Evolutionary conservation across 495 filamentous ascomycete species (phyloP).

Genomic region (Glutinoglossum americanum): DNA sequence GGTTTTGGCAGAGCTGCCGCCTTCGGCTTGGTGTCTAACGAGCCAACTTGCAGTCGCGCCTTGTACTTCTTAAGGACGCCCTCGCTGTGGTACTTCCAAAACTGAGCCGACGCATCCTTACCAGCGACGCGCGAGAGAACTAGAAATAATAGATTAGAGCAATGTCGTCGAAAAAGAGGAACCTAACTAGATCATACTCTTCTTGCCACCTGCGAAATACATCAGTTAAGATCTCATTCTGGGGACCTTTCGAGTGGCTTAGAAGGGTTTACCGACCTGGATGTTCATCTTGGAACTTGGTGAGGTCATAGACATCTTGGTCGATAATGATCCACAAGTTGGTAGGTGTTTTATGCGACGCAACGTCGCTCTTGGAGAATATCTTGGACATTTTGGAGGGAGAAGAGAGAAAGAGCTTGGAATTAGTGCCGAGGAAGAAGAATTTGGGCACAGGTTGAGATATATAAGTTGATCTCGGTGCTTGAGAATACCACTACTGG

Average conservation of each 20-base stretch:
- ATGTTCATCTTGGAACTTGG: conserved; percentile 84
- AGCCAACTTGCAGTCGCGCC: conserved; percentile 67
- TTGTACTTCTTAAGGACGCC: conserved; percentile 92
- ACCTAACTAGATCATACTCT: conserved; percentile 42
- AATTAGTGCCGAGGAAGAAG: background rate
- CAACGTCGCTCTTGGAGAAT: conserved; percentile 67
- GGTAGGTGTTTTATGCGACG: conserved; percentile 70
- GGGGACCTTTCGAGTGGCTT: background rate
- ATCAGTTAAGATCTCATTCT: conserved; percentile 1
- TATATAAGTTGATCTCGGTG: background rate
- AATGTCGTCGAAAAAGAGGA: background rate
- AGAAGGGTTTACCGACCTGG: conserved; percentile 34
- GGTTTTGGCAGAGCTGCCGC: conserved; percentile 30
- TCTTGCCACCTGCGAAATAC: conserved; percentile 57
- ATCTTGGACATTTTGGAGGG: conserved; percentile 52
- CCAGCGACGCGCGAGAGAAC: conserved; percentile 80
- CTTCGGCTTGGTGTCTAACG: conserved; percentile 62
- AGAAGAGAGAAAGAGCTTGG: background rate
- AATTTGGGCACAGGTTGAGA: background rate
- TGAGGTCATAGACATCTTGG: conserved; percentile 90
- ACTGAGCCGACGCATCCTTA: conserved; percentile 94
- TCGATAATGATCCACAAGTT: conserved; percentile 82
- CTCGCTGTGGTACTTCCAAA: conserved; percentile 99
- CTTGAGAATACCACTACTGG: background rate
- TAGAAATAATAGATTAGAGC: conserved; percentile 10